Base-by-base conservation (phyloP, 2,329 filamentous ascomycete species). In the Colletotrichum gigasporum region DNA sequence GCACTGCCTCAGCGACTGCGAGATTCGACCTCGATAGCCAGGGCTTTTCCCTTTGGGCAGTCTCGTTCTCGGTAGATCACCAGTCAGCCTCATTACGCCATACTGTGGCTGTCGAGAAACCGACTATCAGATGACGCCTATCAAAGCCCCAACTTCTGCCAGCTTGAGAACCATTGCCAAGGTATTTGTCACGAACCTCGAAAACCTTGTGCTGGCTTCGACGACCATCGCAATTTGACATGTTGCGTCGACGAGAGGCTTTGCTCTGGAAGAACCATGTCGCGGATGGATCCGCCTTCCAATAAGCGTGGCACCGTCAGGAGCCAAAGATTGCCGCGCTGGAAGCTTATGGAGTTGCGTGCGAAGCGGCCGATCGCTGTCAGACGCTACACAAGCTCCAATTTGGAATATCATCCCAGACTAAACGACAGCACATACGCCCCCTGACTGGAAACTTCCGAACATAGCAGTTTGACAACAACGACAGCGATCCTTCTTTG, bases 111-210 rank as follows among this genome's bases (percentile, higher is more conserved):
- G 8, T 18, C 16, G 16, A 34, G 20, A 22, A 20, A 26, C 44
- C 34, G 42, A 37, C 18, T 11, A 58, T 47, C 30, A 37, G 53
- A 58, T 24, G 59, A 45, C 28, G 35, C 28, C 59, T 24, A 51
- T 42, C 44, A 41, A 12, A 42, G 44, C 22, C 9, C 14, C 42
- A 18, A 55, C 28, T 30, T 20, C 52, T 55, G 4, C 22, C n/a
- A n/a, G 9, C 7, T 10, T n/a, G 39, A 6, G 14, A 56, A 48
- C 58, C 34, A 14, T 48, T 8, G 28, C 5, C 26, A 18, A 11
- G 4, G 20, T 26, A 39, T 54, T 53, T 18, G 14, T 26, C 18
- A 9, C 16, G 12, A 24, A 11, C 24, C 6, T 12, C 32, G 10
- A 14, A 39, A 37, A 47, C 30, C 51, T 24, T 55, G 14, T 8